These are phyloP conservation scores for Pseudopithomyces chartarum DNA, from an alignment of 2,329 filamentous ascomycete genomes.

Conservation along the genomic window DNA sequence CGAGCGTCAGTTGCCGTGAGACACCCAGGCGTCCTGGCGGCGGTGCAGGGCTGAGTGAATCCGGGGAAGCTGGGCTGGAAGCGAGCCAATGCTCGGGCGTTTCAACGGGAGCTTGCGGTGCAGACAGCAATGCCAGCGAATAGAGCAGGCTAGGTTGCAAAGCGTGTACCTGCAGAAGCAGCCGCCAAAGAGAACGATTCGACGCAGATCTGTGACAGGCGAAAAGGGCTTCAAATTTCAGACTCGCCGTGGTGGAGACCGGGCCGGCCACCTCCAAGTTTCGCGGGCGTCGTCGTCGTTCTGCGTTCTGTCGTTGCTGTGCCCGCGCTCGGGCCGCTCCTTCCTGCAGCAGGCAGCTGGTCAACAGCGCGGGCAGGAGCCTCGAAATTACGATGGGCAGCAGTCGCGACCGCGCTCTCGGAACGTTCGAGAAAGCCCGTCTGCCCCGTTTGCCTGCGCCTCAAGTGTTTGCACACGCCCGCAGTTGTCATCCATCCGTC, in stretches of 20 bases:
- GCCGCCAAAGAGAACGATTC: neutral
- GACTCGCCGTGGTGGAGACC: neutral
- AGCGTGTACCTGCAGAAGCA: constrained; percentile 6
- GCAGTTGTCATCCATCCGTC: neutral
- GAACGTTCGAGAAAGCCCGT: neutral
- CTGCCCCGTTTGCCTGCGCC: neutral
- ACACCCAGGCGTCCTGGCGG: neutral
- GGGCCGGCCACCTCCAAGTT: neutral
- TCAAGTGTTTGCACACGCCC: constrained; percentile 5
- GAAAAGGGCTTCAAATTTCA: neutral
- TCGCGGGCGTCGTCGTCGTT: too few relatives aligned
- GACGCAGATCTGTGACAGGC: neutral
- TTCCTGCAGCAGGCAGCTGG: neutral
- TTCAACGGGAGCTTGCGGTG: neutral
- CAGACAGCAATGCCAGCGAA: constrained; percentile 1
- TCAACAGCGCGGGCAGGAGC: constrained; percentile 6
- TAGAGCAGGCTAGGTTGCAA: neutral
- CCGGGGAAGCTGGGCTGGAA: constrained; percentile 10
- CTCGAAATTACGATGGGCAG: constrained; percentile 1
- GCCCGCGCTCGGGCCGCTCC: constrained; percentile 7
- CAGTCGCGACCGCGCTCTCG: neutral
- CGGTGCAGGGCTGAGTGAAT: constrained; percentile 9
- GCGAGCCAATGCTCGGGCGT: constrained; percentile 20
- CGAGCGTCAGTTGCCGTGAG: too few relatives aligned
- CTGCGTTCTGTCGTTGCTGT: constrained; percentile 7